A percentile compares a stretch with the other conserved stretches of the same genome.
These are phyloP conservation scores for Metschnikowia hibisci DNA, from an alignment of 805 yeast species.

Conservation along the genomic window DNA sequence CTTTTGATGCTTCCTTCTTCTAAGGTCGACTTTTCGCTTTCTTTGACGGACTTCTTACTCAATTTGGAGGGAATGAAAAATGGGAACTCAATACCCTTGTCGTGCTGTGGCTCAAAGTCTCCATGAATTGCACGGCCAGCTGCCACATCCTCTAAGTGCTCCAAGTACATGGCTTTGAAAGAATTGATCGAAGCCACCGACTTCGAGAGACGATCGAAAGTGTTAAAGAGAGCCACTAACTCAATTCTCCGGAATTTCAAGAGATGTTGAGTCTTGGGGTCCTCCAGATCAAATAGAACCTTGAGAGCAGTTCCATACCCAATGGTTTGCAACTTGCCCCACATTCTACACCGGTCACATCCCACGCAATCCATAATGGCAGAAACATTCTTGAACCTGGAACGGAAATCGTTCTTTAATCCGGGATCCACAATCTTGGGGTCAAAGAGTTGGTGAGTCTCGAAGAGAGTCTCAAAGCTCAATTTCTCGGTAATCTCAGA, in stretches of 20 bases:
- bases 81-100: constrained; percentile 38
- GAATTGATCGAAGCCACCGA: constrained; percentile 70
- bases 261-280: constrained; percentile 49
- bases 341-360: constrained; percentile 93
- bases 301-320: constrained; percentile 98
- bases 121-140: constrained; percentile 39
- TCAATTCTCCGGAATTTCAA: constrained; percentile 71
- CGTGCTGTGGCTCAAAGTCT: constrained; percentile 33
- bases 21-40: background rate
- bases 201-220: constrained; percentile 87
- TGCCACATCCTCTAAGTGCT: constrained; percentile 39
- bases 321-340: constrained; percentile 97
- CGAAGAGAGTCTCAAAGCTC: constrained; percentile 38
- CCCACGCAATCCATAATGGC: constrained; percentile 98
- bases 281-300: constrained; percentile 72
- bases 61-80: constrained; percentile 19
- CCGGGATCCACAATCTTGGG: constrained; percentile 42
- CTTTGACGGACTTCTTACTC: background rate
- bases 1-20: constrained; percentile 10
- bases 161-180: constrained; percentile 56
- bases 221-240: constrained; percentile 84
- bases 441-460: constrained; percentile 44
- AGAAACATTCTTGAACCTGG: constrained; percentile 83
- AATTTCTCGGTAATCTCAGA: constrained; percentile 10
- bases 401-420: constrained; percentile 80